Evolutionary conservation across 2,329 filamentous ascomycete genomes (phyloP).

Genomic region (Paecilomyces fulvus): DNA sequence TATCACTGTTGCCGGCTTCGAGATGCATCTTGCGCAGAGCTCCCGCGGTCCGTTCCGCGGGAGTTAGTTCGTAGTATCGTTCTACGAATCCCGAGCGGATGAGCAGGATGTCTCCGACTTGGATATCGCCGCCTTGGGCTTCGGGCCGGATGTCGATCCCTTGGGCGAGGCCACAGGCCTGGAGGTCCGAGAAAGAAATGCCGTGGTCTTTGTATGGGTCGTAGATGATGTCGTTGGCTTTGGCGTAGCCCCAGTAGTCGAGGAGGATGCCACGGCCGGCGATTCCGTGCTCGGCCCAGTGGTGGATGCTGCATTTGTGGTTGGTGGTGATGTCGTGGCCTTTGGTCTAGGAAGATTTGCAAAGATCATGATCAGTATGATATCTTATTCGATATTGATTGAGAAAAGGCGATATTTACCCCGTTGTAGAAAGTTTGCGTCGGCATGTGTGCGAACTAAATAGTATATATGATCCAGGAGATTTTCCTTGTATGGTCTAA

Average conservation of each 20-base stretch:
- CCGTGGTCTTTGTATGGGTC: conserved; percentile 46
- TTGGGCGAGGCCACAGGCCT: conserved; percentile 51
- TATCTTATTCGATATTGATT: not conserved
- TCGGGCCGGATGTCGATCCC: conserved; percentile 53
- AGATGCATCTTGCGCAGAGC: conserved; percentile 17
- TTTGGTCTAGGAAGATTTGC: conserved; percentile 18
- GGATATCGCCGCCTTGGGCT: conserved; percentile 46
- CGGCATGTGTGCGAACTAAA: conserved; percentile 29
- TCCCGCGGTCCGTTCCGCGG: conserved; percentile 23
- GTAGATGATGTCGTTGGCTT: conserved; percentile 43
- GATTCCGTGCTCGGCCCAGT: conserved; percentile 35
- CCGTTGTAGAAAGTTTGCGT: conserved; percentile 35
- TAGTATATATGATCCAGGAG: not conserved
- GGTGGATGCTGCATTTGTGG: conserved; percentile 34
- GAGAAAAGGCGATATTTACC: conserved; percentile 11
- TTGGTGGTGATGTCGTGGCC: conserved; percentile 26
- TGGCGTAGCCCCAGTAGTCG: conserved; percentile 39
- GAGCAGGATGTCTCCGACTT: conserved; percentile 57
- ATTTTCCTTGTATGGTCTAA: not conserved
- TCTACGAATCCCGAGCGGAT: conserved; percentile 57
- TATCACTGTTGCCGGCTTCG: conserved; percentile 23
- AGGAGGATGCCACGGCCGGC: conserved; percentile 35
- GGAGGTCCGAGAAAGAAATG: conserved; percentile 49
- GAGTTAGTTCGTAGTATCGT: conserved; percentile 42
- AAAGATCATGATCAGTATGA: not conserved